A percentile compares a stretch with the other conserved stretches of the same genome.
These are phyloP conservation scores for Phoma sp. DNA, from an alignment of 2,329 filamentous ascomycete species.

Conservation along the genomic window DNA sequence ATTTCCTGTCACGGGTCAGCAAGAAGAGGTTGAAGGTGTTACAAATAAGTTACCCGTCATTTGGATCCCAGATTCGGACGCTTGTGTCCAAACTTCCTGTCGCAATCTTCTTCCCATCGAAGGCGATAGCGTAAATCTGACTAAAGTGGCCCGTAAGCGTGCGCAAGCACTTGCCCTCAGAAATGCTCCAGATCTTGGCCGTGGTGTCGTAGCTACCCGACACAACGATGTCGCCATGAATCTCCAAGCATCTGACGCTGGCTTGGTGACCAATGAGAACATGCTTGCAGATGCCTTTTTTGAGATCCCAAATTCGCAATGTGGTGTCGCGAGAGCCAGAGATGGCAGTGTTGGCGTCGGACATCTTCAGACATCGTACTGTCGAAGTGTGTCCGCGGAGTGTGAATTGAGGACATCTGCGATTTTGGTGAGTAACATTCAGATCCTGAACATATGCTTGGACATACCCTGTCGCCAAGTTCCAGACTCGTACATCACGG, in stretches of 20 bases:
- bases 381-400: slow-evolving; percentile 95
- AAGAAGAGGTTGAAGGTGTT: slow-evolving; percentile 15
- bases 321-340: slow-evolving; percentile 96
- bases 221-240: slow-evolving; percentile 96
- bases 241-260: slow-evolving; percentile 92
- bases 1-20: slow-evolving; percentile 57
- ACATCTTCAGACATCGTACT: slow-evolving; percentile 97
- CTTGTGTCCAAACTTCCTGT: slow-evolving; percentile 97
- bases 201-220: slow-evolving; percentile 98
- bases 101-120: slow-evolving; percentile 90
- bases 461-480: slow-evolving; percentile 85
- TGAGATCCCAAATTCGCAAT: slow-evolving; percentile 92
- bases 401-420: slow-evolving; percentile 55
- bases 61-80: slow-evolving; percentile 94
- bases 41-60: slow-evolving; percentile 71
- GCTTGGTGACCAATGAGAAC: slow-evolving; percentile 94
- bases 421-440: slow-evolving; percentile 15
- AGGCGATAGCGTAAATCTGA: slow-evolving; percentile 98
- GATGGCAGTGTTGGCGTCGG: slow-evolving; percentile 89
- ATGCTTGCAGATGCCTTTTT: slow-evolving; percentile 84
- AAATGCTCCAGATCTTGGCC: slow-evolving; percentile 97
- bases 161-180: slow-evolving; percentile 87
- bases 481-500: slow-evolving; percentile 95
- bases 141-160: slow-evolving; percentile 95
- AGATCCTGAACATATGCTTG: background rate